Conservation (phyloP, 345 rosid genomes). For the Euphorbia pulcherrima region DNA sequence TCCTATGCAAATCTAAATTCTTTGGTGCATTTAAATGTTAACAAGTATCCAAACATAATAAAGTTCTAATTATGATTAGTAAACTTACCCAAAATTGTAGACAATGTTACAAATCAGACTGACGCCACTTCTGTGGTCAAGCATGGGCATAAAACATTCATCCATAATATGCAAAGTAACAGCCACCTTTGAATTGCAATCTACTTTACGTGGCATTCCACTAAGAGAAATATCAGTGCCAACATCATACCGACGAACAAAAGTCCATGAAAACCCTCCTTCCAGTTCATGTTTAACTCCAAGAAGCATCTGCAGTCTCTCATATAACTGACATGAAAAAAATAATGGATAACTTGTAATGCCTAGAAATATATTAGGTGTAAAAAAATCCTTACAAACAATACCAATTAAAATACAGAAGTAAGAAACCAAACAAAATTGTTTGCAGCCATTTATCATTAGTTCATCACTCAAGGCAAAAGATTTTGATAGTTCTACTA, state of each 20-base stretch:
- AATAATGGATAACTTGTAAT: neutral
- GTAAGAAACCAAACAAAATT: neutral
- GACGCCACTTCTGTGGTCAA: conserved; percentile 83
- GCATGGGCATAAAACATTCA: conserved; percentile 85
- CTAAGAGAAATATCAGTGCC: conserved; percentile 41
- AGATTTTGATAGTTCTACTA: neutral
- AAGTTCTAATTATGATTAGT: neutral
- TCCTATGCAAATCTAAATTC: neutral
- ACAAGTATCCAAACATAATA: neutral
- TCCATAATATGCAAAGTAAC: conserved; percentile 87
- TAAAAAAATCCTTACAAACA: neutral
- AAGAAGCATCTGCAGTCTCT: conserved; percentile 52
- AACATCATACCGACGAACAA: conserved; percentile 60
- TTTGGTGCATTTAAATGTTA: neutral
- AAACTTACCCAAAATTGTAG: conserved; percentile 75
- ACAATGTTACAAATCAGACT: conserved; percentile 82
- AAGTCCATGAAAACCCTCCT: conserved; percentile 82
- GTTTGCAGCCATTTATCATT: neutral
- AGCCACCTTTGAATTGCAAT: conserved; percentile 78
- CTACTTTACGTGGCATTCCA: conserved; percentile 53
- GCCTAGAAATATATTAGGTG: neutral
- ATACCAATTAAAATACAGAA: neutral
- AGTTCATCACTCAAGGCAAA: neutral
- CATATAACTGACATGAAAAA: conserved; percentile 44
- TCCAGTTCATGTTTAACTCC: conserved; percentile 80